A percentile compares a stretch with the other conserved stretches of the same genome.
phyloP scores from a whole-genome alignment of 352 stramenopile species.

The Phytophthora melonis region DNA sequence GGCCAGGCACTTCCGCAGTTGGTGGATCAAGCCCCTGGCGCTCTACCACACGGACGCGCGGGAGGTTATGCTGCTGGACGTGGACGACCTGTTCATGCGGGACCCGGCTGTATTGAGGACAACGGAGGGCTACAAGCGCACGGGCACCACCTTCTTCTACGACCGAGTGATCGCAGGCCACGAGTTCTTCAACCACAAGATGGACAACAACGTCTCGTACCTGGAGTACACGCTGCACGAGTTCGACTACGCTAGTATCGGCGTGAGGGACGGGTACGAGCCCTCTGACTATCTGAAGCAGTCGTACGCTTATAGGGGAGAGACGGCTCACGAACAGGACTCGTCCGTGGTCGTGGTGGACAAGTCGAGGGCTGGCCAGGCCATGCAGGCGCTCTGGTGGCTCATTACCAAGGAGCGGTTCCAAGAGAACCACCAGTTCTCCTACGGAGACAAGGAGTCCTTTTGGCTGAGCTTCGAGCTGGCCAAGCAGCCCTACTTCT shows the following conservation, averaged over 20 bases:
- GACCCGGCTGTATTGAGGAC: slow-evolving; percentile 51
- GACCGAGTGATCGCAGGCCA: slow-evolving; percentile 54
- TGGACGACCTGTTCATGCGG: slow-evolving; percentile 57
- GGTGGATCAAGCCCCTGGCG: slow-evolving; percentile 69
- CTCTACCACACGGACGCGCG: slow-evolving; percentile 54
- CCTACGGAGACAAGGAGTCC: slow-evolving; percentile 57
- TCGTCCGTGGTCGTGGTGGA: slow-evolving; percentile 68
- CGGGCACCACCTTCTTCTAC: slow-evolving; percentile 77
- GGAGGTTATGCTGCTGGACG: slow-evolving; percentile 67
- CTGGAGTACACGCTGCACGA: slow-evolving; percentile 45
- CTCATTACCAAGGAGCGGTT: slow-evolving; percentile 50
- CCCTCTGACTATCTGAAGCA: slow-evolving; percentile 51
- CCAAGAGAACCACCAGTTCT: slow-evolving; percentile 38
- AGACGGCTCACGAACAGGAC: slow-evolving; percentile 60
- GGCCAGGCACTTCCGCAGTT: slow-evolving; percentile 52
- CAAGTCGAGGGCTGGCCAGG: slow-evolving; percentile 38
- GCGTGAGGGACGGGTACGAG: slow-evolving; percentile 30
- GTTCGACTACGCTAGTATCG: slow-evolving; percentile 60
- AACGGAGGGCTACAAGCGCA: slow-evolving; percentile 49
- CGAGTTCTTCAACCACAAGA: slow-evolving; percentile 42
- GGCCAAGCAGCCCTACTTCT: slow-evolving; percentile 56
- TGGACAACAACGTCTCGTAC: slow-evolving; percentile 48
- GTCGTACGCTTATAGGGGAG: slow-evolving; percentile 52
- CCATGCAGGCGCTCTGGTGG: slow-evolving; percentile 49
- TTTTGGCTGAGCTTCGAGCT: slow-evolving; percentile 69